Evolutionary conservation across 805 yeast genomes (phyloP).

Genomic region (Kuraishia hungarica): DNA sequence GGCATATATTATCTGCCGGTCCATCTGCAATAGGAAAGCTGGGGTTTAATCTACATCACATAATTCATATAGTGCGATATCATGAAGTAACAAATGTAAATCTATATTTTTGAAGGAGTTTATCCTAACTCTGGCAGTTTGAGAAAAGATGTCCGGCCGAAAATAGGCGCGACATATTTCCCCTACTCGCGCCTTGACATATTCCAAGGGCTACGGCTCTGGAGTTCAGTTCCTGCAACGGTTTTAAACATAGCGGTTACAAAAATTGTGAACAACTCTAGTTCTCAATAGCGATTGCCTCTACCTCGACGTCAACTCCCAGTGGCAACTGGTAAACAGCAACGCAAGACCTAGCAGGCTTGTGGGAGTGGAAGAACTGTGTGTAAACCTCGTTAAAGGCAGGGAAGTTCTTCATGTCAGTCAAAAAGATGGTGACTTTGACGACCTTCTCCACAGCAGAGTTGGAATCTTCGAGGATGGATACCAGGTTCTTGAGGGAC

Average conservation of each 20-base stretch:
- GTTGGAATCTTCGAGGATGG: constrained; percentile 77
- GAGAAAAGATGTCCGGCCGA: no score
- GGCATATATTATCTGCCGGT: neutral
- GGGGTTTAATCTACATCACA: neutral
- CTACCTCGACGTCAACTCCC: constrained; percentile 83
- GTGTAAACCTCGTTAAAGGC: constrained; percentile 82
- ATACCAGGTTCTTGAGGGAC: constrained; percentile 56
- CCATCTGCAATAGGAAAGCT: neutral
- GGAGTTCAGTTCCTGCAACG: neutral
- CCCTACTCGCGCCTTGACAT: neutral
- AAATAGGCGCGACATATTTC: no score
- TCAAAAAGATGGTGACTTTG: constrained; percentile 82
- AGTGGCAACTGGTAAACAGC: constrained; percentile 90
- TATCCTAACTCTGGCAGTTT: neutral
- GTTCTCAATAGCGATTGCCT: constrained; percentile 79
- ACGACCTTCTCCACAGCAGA: constrained; percentile 77
- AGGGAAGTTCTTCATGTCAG: constrained; percentile 83
- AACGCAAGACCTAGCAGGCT: constrained; percentile 97
- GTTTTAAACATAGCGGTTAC: neutral
- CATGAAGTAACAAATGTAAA: neutral
- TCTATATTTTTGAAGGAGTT: neutral
- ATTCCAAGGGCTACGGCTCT: neutral
- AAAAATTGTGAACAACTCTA: neutral
- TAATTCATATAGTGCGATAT: neutral
- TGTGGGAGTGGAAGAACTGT: constrained; percentile 64